Percentiles rank a stretch among this genome's conserved stretches.
Conservation (phyloP, 73 alveolate species). For the Paramecium biaurelia region DNA sequence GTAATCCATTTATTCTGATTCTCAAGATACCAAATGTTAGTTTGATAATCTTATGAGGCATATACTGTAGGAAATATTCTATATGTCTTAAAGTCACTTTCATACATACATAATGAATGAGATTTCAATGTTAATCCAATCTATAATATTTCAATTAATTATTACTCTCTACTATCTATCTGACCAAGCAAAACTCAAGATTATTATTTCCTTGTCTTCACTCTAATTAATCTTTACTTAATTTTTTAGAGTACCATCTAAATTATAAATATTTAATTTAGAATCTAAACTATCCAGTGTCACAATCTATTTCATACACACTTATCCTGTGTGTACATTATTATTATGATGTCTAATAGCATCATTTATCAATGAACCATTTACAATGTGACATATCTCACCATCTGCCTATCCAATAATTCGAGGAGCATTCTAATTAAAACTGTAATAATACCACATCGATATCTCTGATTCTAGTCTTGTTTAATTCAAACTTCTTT, state of each 20-base stretch:
- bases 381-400: conserved; percentile 47
- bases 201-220: conserved; percentile 46
- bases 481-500: conserved; percentile 48
- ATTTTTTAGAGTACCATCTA: conserved; percentile 24
- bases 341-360: conserved; percentile 58
- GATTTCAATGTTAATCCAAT: conserved; percentile 57
- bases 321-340: conserved; percentile 24
- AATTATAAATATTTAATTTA: conserved; percentile 36
- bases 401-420: conserved; percentile 55
- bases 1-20: conserved; percentile 58
- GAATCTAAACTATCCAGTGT: conserved; percentile 50
- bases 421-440: conserved; percentile 44
- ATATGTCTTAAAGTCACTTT: conserved; percentile 13
- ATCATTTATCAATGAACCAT: conserved; percentile 45
- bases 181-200: conserved; percentile 61
- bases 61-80: conserved; percentile 26
- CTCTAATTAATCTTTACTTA: conserved; percentile 21
- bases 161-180: conserved; percentile 58
- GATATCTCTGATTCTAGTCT: conserved; percentile 43
- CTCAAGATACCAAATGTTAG: conserved; percentile 63
- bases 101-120: conserved; percentile 46
- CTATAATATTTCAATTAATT: neutral
- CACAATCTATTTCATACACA: conserved; percentile 40
- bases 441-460: conserved; percentile 38
- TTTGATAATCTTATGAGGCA: conserved; percentile 43